Evolutionary conservation across 371 early-diverging fungal genomes (phyloP), one percentile per base, ranked within the genome.

Genomic region (Batkoa obscura): DNA sequence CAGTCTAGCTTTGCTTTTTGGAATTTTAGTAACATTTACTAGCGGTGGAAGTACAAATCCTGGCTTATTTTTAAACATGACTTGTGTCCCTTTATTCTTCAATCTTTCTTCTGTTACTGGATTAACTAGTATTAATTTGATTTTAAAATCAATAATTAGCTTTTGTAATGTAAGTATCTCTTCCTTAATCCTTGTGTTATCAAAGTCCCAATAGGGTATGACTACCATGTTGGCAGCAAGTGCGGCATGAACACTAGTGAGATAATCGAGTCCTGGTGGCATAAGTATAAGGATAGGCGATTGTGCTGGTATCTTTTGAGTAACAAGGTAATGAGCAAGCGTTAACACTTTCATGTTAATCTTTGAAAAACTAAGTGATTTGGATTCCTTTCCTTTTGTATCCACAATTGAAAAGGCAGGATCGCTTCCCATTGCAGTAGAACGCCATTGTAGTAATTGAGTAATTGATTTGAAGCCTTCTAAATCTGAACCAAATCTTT

Each of bases 181-280:
- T 50, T 89, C 89, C 30, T 75, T 65, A 41, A 81, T 59, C n/a
- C 84, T 74, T 15, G 66, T 62, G 1, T 67, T 64, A 50, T 88
- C 88, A 4, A 79, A 75, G 39, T 76, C 74, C 36, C 79, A 70
- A 9, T 88, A 61, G 0, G 87, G 83, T 15, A 90, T 78, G 10
- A 83, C 78, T 1, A 83, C 66, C 0, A 84, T 70, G 12, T 90
- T 90, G 4, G 83, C 66, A 2, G 80, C 78, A 63, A 89, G 65
- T 62, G 87, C 86, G 4, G 86, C 88, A 64, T 86, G 83, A 12
- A 90, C 65, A 0, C 81, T 74, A n/a, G 72, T 67, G 1, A 84
- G 69, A 63, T 78, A 82, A 51, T 88, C 89, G 32, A 84, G 55
- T 6, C 86, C 78, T 59, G 75, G 82, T 1, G 84, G 72, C 45